Evolutionary conservation across 2,329 filamentous ascomycete species (phyloP).

Genomic region (Lachnellula subtilissima): DNA sequence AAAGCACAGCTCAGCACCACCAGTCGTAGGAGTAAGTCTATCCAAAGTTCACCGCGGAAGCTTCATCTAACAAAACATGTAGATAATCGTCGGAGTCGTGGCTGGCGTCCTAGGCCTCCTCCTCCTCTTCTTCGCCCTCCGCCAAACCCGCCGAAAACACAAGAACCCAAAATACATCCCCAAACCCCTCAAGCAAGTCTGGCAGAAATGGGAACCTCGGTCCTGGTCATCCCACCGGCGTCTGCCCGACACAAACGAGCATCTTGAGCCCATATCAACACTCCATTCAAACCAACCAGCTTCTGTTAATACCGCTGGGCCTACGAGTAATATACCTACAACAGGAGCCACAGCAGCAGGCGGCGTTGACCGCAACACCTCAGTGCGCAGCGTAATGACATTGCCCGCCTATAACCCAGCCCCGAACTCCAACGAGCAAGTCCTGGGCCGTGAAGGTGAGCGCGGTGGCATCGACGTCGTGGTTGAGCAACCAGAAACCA

Average conservation of each 20-base stretch:
- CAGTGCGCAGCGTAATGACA: slow-evolving; percentile 89
- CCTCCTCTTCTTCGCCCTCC: slow-evolving; percentile 23
- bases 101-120: slow-evolving; percentile 18
- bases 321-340: neutral
- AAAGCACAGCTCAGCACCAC: neutral
- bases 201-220: slow-evolving; percentile 44
- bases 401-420: slow-evolving; percentile 76
- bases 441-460: slow-evolving; percentile 86
- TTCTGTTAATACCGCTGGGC: slow-evolving; percentile 3
- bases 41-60: neutral
- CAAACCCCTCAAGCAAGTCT: slow-evolving; percentile 44
- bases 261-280: slow-evolving; percentile 36
- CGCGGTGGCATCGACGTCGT: slow-evolving; percentile 88
- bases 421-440: slow-evolving; percentile 70
- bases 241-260: slow-evolving; percentile 30
- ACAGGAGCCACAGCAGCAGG: slow-evolving; percentile 12
- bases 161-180: slow-evolving; percentile 47
- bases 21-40: slow-evolving; percentile 6
- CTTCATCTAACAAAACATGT: neutral
- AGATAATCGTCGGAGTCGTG: slow-evolving; percentile 15
- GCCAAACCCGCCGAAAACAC: slow-evolving; percentile 39
- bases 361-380: slow-evolving; percentile 73
- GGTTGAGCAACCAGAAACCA: slow-evolving; percentile 75
- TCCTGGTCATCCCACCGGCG: slow-evolving; percentile 14
- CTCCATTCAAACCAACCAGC: slow-evolving; percentile 5